Conservation (phyloP, 192 early-diverging fungal species). For the Coemansia sp. region DNA sequence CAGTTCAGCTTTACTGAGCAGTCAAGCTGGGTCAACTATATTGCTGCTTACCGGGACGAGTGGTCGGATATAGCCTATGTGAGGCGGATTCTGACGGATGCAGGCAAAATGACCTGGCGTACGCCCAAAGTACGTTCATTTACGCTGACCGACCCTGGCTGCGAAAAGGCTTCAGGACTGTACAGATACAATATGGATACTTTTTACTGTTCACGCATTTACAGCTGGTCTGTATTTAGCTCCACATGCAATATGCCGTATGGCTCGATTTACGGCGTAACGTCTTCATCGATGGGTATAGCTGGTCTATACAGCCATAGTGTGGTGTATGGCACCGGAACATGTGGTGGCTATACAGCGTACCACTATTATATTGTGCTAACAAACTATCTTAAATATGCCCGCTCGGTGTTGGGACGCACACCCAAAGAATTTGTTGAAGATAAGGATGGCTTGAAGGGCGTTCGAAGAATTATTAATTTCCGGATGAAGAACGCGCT, state of each 20-base stretch:
- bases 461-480: conserved; percentile 3
- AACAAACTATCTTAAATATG: conserved; percentile 15
- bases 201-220: conserved; percentile 12
- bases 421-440: conserved; percentile 16
- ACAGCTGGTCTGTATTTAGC: conserved; percentile 4
- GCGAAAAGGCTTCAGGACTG: conserved; percentile 7
- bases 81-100: conserved; percentile 3
- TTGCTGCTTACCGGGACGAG: conserved; percentile 23
- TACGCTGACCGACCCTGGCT: not conserved
- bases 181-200: conserved; percentile 14
- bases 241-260: conserved; percentile 24
- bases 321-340: conserved; percentile 8
- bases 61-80: conserved; percentile 20
- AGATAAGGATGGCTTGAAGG: conserved; percentile 8
- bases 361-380: conserved; percentile 23
- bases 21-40: conserved; percentile 18
- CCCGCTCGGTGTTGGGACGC: conserved; percentile 14
- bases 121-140: conserved; percentile 7
- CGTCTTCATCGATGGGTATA: conserved; percentile 9
- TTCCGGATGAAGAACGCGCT: conserved; percentile 4
- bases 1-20: conserved; percentile 16
- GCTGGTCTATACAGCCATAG: conserved; percentile 27
- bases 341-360: conserved; percentile 10
- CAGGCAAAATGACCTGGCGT: conserved; percentile 3
- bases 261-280: conserved; percentile 21